Base-by-base conservation (phyloP, 129 eudicot genomes). In the Flaveria robusta region DNA sequence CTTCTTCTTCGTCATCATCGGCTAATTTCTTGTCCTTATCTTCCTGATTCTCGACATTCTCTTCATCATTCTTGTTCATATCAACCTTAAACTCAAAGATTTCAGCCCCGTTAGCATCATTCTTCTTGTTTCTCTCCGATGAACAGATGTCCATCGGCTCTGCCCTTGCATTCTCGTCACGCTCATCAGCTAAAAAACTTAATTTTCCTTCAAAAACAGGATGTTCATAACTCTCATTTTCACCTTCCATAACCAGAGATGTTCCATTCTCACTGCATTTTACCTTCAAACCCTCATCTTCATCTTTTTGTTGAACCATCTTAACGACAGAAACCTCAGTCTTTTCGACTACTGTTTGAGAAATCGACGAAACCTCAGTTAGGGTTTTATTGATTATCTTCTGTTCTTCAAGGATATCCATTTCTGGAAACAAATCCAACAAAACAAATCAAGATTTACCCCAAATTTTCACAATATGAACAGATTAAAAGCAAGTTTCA, bases 321-420 rank as follows among this genome's bases (percentile, higher is more conserved):
- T 37, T 41, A 62, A 68, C 77, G 15, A 72, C 67, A 34, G 76
- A 39, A 34, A 50, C 27, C 43, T 75, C 71, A 5, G 67, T 75
- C 65, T 18, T 45, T 29, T 50, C 79, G 3, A 47, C 66, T 0
- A 55, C 68, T 41, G 72, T 31, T 52, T 39, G 54, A 72, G 66
- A 59, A 74, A 55, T 24, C 11, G 43, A 10, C 45, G 56, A 26
- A 60, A 60, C 60, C 70, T 45, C 78, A 56, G 9, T 52, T 70
- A 80, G 74, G 81, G 83, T 74, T 77, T 81, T 58, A 50, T 24
- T 19, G 12, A 19, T 43, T 15, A 54, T 26, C 69, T 31, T 54
- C 60, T 66, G 75, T 22, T 23, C 86, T 76, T 70, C 80, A 41
- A 20, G 67, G 1, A 12, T 47, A 20, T 65, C 87, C 87, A 83